These are phyloP conservation scores for Quercus gilva DNA, from an alignment of 306 rosid genomes.

Conservation along the genomic window DNA sequence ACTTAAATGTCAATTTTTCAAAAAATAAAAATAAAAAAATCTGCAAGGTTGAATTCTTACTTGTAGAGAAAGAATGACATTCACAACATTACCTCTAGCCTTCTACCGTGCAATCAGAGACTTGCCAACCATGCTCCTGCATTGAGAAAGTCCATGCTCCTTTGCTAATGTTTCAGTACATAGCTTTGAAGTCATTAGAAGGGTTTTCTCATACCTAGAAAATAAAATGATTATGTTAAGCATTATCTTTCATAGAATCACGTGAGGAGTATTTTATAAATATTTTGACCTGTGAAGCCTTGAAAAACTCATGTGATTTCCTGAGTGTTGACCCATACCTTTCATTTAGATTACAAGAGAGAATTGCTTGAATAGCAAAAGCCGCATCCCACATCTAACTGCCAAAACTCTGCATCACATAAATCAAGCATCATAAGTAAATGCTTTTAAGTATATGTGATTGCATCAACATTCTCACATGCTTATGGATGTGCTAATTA, in stretches of 20 bases:
- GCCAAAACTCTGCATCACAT: constrained; percentile 39
- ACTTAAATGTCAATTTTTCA: not conserved
- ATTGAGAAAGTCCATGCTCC: constrained; percentile 62
- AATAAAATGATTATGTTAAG: not conserved
- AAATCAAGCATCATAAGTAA: not conserved
- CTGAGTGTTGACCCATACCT: constrained; percentile 45
- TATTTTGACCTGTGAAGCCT: constrained; percentile 54
- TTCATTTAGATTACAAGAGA: constrained; percentile 41
- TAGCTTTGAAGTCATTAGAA: constrained; percentile 35
- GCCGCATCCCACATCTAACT: constrained; percentile 55
- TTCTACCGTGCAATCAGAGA: constrained; percentile 68
- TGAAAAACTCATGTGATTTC: constrained; percentile 56
- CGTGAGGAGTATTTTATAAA: not conserved
- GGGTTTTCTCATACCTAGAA: constrained; percentile 46
- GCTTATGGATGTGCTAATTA: too few species aligned
- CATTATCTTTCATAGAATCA: not conserved
- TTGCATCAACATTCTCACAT: not conserved
- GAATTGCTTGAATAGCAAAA: constrained; percentile 55
- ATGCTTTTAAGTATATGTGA: not conserved
- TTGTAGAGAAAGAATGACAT: constrained; percentile 53
- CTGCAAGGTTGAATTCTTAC: not conserved
- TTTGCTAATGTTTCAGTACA: constrained; percentile 49
- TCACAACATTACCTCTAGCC: constrained; percentile 57
- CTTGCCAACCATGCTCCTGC: constrained; percentile 56
- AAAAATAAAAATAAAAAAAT: not conserved